A percentile compares a stretch with the other conserved stretches of the same genome.
Conservation (phyloP, 83 land plant species). For the Picea mariana region DNA sequence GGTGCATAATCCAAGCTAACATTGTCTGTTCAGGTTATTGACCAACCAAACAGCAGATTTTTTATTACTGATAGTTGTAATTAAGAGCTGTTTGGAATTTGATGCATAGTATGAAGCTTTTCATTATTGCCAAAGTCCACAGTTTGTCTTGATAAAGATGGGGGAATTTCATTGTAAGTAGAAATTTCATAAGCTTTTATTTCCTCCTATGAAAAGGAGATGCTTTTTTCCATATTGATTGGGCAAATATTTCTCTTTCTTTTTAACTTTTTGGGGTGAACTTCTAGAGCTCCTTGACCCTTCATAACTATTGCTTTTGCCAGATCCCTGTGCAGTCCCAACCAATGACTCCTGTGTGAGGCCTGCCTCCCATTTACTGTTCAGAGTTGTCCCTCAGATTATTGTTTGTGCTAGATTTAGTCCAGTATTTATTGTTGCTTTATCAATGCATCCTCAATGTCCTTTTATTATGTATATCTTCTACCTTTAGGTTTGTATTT, state of each 20-base stretch:
- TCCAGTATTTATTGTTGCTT: background rate
- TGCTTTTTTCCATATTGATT: background rate
- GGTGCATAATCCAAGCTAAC: constrained; percentile 11
- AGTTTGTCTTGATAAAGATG: background rate
- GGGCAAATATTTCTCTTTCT: background rate
- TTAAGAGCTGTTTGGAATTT: background rate
- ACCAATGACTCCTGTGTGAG: background rate
- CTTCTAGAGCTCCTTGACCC: background rate
- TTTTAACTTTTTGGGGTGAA: background rate
- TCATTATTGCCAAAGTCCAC: background rate
- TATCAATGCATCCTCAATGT: background rate
- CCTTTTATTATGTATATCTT: too few species aligned
- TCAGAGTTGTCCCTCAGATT: background rate
- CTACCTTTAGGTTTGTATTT: too few species aligned
- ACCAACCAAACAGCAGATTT: background rate
- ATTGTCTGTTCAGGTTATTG: background rate
- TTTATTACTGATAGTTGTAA: background rate
- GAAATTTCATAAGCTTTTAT: background rate
- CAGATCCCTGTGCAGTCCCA: too few species aligned
- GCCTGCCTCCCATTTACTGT: background rate
- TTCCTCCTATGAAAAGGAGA: background rate
- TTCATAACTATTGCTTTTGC: background rate
- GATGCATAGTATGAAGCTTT: too few species aligned
- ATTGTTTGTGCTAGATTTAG: too few species aligned
- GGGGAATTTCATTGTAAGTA: background rate